Conservation (phyloP, 192 early-diverging fungal genomes). For the Chytriomyces sp. region DNA sequence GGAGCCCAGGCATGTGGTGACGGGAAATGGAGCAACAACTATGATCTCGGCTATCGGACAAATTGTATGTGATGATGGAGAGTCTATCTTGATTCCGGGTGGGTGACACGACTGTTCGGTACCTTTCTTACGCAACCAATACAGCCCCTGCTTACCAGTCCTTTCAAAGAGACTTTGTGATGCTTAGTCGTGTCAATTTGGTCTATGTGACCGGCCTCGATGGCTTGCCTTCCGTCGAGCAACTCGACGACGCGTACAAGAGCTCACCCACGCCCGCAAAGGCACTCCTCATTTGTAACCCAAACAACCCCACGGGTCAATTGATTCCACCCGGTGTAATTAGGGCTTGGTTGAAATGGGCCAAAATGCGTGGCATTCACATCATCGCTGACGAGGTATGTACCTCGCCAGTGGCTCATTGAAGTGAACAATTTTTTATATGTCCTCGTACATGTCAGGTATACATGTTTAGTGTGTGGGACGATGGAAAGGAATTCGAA, state of each 20-base stretch:
- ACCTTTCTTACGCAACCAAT: too few relatives aligned
- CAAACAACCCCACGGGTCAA: slow-evolving; percentile 68
- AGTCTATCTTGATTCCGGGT: slow-evolving; percentile 72
- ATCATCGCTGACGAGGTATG: slow-evolving; percentile 79
- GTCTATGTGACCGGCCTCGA: slow-evolving; percentile 16
- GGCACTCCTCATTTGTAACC: slow-evolving; percentile 72
- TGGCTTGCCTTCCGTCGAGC: slow-evolving; percentile 5
- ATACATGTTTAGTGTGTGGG: slow-evolving; percentile 56
- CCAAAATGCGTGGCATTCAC: slow-evolving; percentile 63
- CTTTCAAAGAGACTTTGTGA: slow-evolving; percentile 49
- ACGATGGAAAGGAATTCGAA: too few relatives aligned
- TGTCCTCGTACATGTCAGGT: too few relatives aligned
- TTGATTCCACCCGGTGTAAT: slow-evolving; percentile 56
- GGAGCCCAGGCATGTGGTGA: slow-evolving; percentile 50
- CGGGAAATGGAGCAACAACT: slow-evolving; percentile 68
- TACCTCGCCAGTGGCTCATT: too few relatives aligned
- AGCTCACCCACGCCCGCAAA: slow-evolving; percentile 18
- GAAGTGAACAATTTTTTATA: too few relatives aligned
- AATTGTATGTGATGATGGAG: slow-evolving; percentile 68
- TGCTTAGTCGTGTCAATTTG: background rate
- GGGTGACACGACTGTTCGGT: too few relatives aligned
- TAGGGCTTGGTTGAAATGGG: slow-evolving; percentile 62
- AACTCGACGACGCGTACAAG: slow-evolving; percentile 6
- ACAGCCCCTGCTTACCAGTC: slow-evolving; percentile 66
- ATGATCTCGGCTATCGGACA: slow-evolving; percentile 67